Evolutionary conservation across 139 green algal genomes (phyloP), one percentile per base, ranked within the genome.

Genomic region (Bryopsis sp.): DNA sequence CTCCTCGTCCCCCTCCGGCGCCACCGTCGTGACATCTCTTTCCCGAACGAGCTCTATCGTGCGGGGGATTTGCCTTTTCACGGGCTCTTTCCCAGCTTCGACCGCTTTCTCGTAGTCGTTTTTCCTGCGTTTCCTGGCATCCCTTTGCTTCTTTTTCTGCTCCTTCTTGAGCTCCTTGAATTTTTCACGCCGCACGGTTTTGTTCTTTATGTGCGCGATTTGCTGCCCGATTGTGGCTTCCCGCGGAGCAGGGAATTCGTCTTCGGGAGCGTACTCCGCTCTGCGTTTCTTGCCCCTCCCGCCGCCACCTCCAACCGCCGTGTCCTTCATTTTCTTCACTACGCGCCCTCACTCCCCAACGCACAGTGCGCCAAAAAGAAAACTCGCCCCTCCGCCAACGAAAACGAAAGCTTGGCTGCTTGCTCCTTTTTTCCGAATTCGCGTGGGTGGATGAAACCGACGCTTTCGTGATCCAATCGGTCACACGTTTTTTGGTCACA

Each of bases 41-140:
- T 90, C 88, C 35, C 91, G 76, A 3, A 79, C 89, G 81, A 93
- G 96, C 57, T 97, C 92, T 39, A 97, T 85, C 0, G 92, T 97
- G 8, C 50, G 50, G 33, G 50, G 11, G 22, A 31, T 73, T 6
- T 32, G 61, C 11, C 11, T 50, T 50, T 50, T 15, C 15, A 15
- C 11, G 11, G 43, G 43, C 15, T 11, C 11, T 11, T 94, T 48
- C 0, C 87, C 87, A 37, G 81, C 59, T 71, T 91, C 63, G 66
- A 85, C 72, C 1, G 84, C 85, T 39, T 79, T 80, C 0, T 72
- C 79, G 7, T 67, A 66, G 39, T 85, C 90, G 54, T 86, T 84
- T 39, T 89, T 58, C n/a, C 78, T 70, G 74, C 88, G 85, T 4
- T 79, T 67, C n/a, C 84, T 74, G 48, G 83, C 78, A 32, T 66